Evolutionary conservation across 192 early-diverging fungal species (phyloP), one percentile per base, ranked within the genome.

Genomic region (Coemansia sp.): DNA sequence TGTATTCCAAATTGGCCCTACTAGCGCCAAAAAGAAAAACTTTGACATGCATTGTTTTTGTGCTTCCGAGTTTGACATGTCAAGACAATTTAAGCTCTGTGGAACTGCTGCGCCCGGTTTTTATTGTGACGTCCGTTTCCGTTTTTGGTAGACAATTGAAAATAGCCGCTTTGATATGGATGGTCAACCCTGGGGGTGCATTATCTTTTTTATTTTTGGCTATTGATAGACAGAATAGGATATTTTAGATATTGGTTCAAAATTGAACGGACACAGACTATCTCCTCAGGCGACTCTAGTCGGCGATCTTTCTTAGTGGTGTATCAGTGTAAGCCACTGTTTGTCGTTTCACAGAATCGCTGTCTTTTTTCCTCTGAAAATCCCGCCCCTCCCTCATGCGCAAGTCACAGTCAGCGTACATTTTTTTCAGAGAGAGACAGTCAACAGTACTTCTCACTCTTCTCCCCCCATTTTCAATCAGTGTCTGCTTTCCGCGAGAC

Each of bases 21-120:
- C 50, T 27, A 27, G 50, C 22, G 50, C 50, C 50, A 53, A 44
- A 27, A 27, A 27, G 27, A 27, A 27, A 27, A 27, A 55, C 9
- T 27, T 55, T 55, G 3, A 11, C 3, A 11, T 31, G 22, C 52
- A 55, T 55, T 55, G 52, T 55, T 50, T n/a, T n/a, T 5, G n/a
- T 20, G 3, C 47, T 50, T 50, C n/a, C 47, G 47, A 20, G 47
- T 20, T 50, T 52, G 49, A 52, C 22, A 27, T 52, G 49, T 24
- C 20, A 52, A 52, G 9, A 20, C 52, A 55, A 55, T 55, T 49
- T 55, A 55, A 55, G 52, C 18, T 31, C 52, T 55, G 43, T 18
- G 16, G 43, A 44, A 44, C 11, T 44, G 52, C 52, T 55, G 52
- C 27, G 52, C 52, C 52, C 52, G 13, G 52, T 55, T 55, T 55